These are phyloP conservation scores for Citrus medica DNA, from an alignment of 345 rosid genomes.

Conservation along the genomic window DNA sequence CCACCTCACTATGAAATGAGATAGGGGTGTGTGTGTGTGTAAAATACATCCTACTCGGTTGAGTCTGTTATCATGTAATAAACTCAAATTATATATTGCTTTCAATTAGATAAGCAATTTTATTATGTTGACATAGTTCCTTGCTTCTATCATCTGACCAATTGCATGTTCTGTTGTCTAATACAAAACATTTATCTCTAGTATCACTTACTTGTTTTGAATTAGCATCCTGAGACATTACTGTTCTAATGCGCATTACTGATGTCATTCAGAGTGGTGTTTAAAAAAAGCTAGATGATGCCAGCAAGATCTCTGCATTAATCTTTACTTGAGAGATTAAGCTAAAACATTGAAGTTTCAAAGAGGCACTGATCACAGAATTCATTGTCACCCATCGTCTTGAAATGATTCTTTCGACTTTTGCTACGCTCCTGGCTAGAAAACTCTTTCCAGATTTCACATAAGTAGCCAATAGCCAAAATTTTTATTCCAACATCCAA, in stretches of 20 bases:
- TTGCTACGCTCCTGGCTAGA: not conserved
- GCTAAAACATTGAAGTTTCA: not conserved
- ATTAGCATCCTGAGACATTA: not conserved
- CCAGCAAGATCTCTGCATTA: not conserved
- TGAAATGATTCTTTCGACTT: not conserved
- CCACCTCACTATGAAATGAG: not conserved
- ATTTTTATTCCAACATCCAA: not conserved
- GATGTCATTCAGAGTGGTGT: not conserved
- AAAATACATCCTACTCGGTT: not conserved
- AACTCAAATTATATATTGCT: not conserved
- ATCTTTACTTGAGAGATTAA: not conserved
- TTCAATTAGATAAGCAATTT: too few species aligned
- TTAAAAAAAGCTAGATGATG: not conserved
- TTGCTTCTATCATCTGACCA: not conserved
- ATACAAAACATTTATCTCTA: not conserved
- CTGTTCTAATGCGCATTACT: not conserved
- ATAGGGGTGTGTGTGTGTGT: too few species aligned
- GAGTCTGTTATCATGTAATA: not conserved
- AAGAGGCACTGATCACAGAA: not conserved
- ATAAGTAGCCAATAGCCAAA: not conserved
- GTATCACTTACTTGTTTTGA: not conserved
- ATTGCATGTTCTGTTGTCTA: not conserved
- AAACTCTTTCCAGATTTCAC: not conserved
- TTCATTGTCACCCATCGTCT: not conserved
- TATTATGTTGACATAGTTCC: too few species aligned